Percentiles rank a stretch among this genome's conserved stretches.
Evolutionary conservation across 306 rosid genomes (phyloP).

Genomic region (Cucumis melo): DNA sequence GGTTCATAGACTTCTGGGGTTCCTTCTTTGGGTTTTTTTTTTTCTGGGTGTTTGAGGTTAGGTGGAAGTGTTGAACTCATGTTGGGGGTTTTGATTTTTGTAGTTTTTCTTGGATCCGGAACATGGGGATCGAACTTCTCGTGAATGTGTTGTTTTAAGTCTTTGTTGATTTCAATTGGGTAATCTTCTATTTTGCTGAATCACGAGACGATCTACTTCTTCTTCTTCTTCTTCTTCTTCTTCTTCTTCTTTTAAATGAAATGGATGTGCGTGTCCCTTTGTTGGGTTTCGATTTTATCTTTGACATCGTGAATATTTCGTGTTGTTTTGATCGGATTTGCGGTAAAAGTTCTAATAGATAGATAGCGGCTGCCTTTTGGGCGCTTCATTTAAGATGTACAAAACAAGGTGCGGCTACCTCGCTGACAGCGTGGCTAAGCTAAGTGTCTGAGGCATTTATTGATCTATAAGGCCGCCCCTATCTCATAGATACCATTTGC

Average conservation of each 20-base stretch:
- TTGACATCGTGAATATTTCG: neutral
- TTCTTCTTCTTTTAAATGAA: neutral
- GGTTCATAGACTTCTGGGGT: neutral
- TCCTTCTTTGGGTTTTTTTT: neutral
- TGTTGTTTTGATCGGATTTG: slow-evolving; percentile 5
- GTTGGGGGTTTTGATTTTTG: neutral
- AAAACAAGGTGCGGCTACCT: slow-evolving; percentile 1
- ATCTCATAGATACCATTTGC: neutral
- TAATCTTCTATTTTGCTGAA: neutral
- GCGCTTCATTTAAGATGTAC: slow-evolving; percentile 7
- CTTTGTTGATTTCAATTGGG: neutral
- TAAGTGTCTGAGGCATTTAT: neutral
- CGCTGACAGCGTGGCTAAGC: slow-evolving; percentile 3
- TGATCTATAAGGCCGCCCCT: neutral
- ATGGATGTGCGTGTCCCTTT: neutral
- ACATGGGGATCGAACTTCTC: neutral
- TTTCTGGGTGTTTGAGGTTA: neutral
- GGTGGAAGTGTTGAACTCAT: neutral
- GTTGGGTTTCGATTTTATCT: neutral
- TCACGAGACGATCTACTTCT: neutral
- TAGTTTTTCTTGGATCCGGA: slow-evolving; percentile 3
- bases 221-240: no score
- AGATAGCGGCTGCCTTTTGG: neutral
- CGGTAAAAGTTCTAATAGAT: neutral
- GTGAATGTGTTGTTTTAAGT: neutral